Evolutionary conservation across 306 rosid genomes (phyloP).

Genomic region (Corylus heterophylla): DNA sequence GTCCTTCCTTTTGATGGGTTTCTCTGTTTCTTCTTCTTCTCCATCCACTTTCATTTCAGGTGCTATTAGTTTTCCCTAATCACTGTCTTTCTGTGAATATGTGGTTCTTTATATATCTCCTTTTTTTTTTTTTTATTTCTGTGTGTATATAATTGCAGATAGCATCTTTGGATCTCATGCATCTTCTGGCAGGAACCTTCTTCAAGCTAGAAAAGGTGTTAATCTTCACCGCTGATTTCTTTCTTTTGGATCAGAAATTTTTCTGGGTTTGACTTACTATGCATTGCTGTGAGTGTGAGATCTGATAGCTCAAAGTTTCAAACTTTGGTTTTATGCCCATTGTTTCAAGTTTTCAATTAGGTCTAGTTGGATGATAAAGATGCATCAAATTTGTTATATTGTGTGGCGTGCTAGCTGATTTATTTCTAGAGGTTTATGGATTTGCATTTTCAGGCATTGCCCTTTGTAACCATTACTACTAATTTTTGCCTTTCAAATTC

Average conservation of each 20-base stretch:
- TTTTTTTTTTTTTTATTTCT: background rate
- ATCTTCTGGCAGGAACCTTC: constrained; percentile 65
- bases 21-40: constrained; percentile 49
- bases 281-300: constrained; percentile 29
- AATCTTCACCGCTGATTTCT: background rate
- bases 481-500: background rate
- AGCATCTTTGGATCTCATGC: constrained; percentile 42
- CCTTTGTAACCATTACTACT: background rate
- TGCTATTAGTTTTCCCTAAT: constrained; percentile 4
- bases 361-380: background rate
- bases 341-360: background rate
- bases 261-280: constrained; percentile 3
- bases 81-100: background rate
- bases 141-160: constrained; percentile 46
- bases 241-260: background rate
- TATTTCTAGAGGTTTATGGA: background rate
- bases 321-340: background rate
- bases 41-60: constrained; percentile 62
- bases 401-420: background rate
- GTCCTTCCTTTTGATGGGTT: constrained; percentile 33
- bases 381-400: background rate
- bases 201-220: constrained; percentile 78
- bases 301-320: background rate
- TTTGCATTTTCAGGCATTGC: background rate
- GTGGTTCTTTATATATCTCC: background rate